Conservation (phyloP, 805 yeast species). For the Candida vartiovaarae region DNA sequence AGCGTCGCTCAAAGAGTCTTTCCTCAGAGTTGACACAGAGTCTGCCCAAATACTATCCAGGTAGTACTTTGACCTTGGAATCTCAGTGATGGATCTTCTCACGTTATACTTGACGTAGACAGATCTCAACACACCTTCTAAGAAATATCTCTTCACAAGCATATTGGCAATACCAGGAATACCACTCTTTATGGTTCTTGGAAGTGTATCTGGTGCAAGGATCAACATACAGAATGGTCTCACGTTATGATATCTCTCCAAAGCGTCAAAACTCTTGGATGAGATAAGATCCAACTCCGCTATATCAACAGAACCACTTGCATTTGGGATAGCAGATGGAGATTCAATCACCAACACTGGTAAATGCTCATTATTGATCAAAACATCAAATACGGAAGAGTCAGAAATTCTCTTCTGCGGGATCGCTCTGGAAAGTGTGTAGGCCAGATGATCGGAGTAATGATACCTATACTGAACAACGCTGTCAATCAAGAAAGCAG, state of each 20-base stretch:
- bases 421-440: slow-evolving; percentile 75
- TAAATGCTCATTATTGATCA: slow-evolving; percentile 64
- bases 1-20: slow-evolving; percentile 49
- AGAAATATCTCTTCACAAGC: slow-evolving; percentile 69
- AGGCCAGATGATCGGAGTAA: slow-evolving; percentile 81
- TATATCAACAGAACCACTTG: slow-evolving; percentile 25
- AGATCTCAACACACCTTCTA: slow-evolving; percentile 73
- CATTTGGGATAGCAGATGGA: slow-evolving; percentile 35
- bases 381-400: slow-evolving; percentile 85
- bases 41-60: slow-evolving; percentile 80
- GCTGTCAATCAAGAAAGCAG: neutral
- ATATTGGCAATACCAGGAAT: slow-evolving; percentile 89
- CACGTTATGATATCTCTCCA: slow-evolving; percentile 59
- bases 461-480: slow-evolving; percentile 47
- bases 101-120: slow-evolving; percentile 77
- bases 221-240: slow-evolving; percentile 77
- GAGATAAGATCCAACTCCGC: slow-evolving; percentile 44
- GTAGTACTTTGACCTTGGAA: slow-evolving; percentile 71
- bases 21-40: slow-evolving; percentile 48
- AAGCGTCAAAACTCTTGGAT: slow-evolving; percentile 34
- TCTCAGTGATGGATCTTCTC: slow-evolving; percentile 50
- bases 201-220: slow-evolving; percentile 73
- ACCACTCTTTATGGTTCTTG: slow-evolving; percentile 78
- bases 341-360: slow-evolving; percentile 86
- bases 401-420: slow-evolving; percentile 64